Evolutionary conservation across 1,284 basidiomycete species (phyloP), one percentile per base, ranked within the genome.

Genomic region (Pholiota adiposa): DNA sequence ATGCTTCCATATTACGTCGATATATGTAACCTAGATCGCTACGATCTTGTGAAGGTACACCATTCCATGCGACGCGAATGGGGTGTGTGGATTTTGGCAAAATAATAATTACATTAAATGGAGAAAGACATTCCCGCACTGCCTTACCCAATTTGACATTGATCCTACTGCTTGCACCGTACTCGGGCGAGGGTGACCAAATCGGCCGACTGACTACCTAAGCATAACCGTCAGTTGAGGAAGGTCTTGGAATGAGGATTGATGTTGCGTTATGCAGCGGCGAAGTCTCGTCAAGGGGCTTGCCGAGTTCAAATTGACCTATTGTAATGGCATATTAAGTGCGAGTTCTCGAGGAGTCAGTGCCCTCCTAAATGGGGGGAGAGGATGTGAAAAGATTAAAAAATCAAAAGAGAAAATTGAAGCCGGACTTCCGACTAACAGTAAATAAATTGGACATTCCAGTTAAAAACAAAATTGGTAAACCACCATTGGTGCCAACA

Each of bases 41-140:
- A 68, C 38, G 60, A 67, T 25, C 58, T 66, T 61, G 61, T 68
- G 0, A 62, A 1, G 63, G 67, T 1, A 62, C 56, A 0, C 63
- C 67, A 2, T 68, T 60, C n/a, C 34, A 66, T 68, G 63, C 14
- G 46, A 1, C 16, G 18, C 2, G n/a, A 46, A 67, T 41, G 59
- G 61, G 6, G 63, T 67, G 21, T 52, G 0, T 69, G 0, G 61
- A 66, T n/a, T 62, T 65, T 19, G 41, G 46, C 25, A 46, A 18
- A 2, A 60, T 59, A 12, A n/a, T 36, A 7, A 44, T 68, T 2
- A 25, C 41, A 0, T 27, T 66, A 2, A 61, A 63, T 25, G 59
- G 59, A 0, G n/a, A 8, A 25, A 7, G 3, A 41, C 0, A 60
- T 61, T 27, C 59, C 54, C 0, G 64, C 59, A 46, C 12, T 66